Percentiles rank a stretch among this genome's conserved stretches.
These are phyloP conservation scores for Chrysophaeum taylorii DNA, from an alignment of 352 stramenopile genomes.

Conservation along the genomic window DNA sequence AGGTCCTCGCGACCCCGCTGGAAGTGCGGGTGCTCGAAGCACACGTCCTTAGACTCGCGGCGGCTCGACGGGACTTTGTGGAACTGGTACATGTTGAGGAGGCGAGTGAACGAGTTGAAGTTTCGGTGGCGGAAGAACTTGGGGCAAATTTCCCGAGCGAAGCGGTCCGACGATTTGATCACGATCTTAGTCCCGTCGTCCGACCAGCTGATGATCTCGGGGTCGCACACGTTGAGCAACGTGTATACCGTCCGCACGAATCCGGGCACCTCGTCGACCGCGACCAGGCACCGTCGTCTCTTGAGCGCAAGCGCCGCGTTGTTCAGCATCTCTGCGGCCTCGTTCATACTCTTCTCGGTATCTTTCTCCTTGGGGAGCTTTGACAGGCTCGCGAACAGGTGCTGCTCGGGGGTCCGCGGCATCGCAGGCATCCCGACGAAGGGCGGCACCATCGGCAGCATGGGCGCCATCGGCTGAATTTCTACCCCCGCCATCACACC, in stretches of 20 bases:
- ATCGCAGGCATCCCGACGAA: too few relatives aligned
- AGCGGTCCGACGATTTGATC: background rate
- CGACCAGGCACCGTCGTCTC: background rate
- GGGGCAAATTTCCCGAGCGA: conserved; percentile 7
- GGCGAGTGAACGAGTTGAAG: background rate
- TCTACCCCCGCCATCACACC: too few relatives aligned
- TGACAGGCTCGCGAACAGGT: too few relatives aligned
- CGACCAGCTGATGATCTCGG: background rate
- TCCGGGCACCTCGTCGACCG: conserved; percentile 8
- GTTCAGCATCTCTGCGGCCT: background rate
- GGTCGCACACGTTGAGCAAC: background rate
- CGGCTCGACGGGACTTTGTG: background rate
- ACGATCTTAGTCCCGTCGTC: background rate
- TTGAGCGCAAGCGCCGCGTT: background rate
- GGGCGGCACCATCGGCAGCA: too few relatives aligned
- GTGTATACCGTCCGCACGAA: conserved; percentile 11
- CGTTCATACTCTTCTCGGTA: background rate
- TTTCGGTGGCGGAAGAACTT: conserved; percentile 14
- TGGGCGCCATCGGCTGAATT: too few relatives aligned
- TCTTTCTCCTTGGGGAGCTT: too few relatives aligned
- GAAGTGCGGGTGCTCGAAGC: conserved; percentile 16
- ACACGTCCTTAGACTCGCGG: conserved; percentile 3
- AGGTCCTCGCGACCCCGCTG: background rate
- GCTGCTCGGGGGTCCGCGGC: too few relatives aligned
- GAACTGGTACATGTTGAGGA: conserved; percentile 17